These are phyloP conservation scores for Cutaneotrichosporon spelunceum DNA, from an alignment of 1,284 basidiomycete species.

Conservation along the genomic window DNA sequence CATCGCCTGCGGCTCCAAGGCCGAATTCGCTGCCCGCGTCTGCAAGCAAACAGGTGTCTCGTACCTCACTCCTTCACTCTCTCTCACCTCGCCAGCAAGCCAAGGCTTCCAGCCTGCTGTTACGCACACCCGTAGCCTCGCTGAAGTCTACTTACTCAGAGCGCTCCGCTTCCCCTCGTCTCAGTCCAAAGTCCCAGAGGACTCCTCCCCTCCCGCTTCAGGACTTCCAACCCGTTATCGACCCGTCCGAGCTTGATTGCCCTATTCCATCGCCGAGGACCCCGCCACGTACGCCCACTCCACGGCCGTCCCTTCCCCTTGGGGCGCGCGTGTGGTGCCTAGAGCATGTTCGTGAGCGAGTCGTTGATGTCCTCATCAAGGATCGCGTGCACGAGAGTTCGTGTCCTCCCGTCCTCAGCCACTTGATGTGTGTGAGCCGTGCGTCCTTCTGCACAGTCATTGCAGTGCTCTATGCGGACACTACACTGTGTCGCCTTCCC, in stretches of 20 bases:
- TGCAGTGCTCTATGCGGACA: neutral
- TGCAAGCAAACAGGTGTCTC: neutral
- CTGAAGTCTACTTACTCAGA: neutral
- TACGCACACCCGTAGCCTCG: neutral
- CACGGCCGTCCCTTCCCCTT: neutral
- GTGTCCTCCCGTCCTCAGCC: neutral
- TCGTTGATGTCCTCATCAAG: constrained; percentile 4
- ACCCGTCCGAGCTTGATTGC: neutral
- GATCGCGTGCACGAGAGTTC: neutral
- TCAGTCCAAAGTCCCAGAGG: neutral
- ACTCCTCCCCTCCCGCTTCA: neutral
- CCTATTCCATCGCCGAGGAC: neutral
- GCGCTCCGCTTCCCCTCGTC: neutral
- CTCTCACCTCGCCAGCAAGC: neutral
- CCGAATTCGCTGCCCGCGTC: neutral
- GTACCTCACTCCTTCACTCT: neutral
- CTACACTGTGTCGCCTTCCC: neutral
- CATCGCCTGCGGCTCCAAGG: neutral
- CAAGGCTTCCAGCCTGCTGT: neutral
- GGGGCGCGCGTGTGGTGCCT: neutral
- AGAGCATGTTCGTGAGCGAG: neutral
- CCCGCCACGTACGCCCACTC: neutral
- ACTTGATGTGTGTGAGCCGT: constrained; percentile 1
- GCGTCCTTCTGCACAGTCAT: constrained; percentile 1
- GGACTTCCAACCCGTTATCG: neutral